Base-by-base conservation (phyloP, 768 basidiomycete genomes). In the Mycena rosella region DNA sequence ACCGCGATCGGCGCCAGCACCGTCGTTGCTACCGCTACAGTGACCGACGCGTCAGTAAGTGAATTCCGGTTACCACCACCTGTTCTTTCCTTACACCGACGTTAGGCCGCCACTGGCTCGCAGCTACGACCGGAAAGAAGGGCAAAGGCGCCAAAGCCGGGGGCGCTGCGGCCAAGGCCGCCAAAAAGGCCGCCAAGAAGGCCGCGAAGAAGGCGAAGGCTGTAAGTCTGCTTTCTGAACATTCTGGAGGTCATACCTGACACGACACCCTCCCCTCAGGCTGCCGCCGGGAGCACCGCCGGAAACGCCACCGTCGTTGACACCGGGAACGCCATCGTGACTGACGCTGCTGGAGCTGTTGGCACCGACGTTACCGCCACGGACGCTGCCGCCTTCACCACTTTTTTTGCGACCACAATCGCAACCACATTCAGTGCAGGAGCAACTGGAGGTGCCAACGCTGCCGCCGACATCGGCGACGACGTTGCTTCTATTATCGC, bases 11-110 rank as follows among this genome's bases (percentile, higher is more conserved):
- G 8, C 10, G 15, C 38, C 17, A 40, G 32, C 32, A 34, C 32
- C 32, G 32, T 11, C 32, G 32, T 34, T 11, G 32, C 32, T 11
- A 11, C 32, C 32, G 32, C 32, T 1, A 73, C 69, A 11, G 74
- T 71, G 2, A 74, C 73, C 49, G 68, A 63, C 5, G 68, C 75
- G 18, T 70, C 61, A 22, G 73, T 70, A 52, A 48, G 66, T 14
- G 32, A n/a, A n/a, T n/a, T n/a, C 20, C 0, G n/a, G n/a, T 27
- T 20, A 11, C n/a, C 11, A 34, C 5, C 29, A 36, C 5, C 14
- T 4, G 4, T 5, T 24, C 15, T 17, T 3, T 52, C 15, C 58
- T 58, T 44, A 40, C 36, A 22, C 18, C 13, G 5, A 34, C n/a
- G 9, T 15, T 40, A 72, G 70, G 69, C 71, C 10, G 65, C 69